Conservation (phyloP, 208 protist genomes). For the Trypanosoma brucei region DNA sequence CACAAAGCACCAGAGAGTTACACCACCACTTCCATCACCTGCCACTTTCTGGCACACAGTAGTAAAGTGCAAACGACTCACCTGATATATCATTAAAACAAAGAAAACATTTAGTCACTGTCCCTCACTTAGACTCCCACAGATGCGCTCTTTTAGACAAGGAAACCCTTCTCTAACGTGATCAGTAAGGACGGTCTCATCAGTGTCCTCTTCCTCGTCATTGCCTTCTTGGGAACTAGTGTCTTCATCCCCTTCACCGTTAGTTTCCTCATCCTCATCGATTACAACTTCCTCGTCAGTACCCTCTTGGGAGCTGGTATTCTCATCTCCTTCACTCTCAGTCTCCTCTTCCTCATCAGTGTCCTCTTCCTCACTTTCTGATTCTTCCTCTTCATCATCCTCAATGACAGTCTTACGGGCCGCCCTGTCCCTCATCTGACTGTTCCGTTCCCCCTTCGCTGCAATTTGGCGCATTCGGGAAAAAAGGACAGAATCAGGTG, state of each 20-base stretch:
- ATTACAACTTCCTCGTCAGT: conserved; percentile 8
- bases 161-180: background rate
- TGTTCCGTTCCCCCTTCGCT: background rate
- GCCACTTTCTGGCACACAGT: no score
- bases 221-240: conserved; percentile 5
- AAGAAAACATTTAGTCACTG: no score
- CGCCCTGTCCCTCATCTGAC: background rate
- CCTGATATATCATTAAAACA: no score
- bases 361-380: background rate
- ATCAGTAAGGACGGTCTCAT: conserved; percentile 4
- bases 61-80: no score
- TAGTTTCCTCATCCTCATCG: conserved; percentile 5
- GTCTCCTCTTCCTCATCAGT: conserved; percentile 7
- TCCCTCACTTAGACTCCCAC: no score
- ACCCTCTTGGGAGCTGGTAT: background rate
- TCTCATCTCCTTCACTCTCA: conserved; percentile 5
- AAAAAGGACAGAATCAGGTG: conserved; percentile 18
- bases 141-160: no score
- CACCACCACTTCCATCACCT: no score
- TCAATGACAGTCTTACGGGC: background rate
- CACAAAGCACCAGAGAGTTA: no score
- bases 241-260: conserved; percentile 12
- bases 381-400: background rate
- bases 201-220: conserved; percentile 13
- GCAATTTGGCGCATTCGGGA: conserved; percentile 5